Percentiles rank a stretch among this genome's conserved stretches.
These are phyloP conservation scores for Lentinula detonsa DNA, from an alignment of 768 basidiomycete genomes.

Conservation along the genomic window DNA sequence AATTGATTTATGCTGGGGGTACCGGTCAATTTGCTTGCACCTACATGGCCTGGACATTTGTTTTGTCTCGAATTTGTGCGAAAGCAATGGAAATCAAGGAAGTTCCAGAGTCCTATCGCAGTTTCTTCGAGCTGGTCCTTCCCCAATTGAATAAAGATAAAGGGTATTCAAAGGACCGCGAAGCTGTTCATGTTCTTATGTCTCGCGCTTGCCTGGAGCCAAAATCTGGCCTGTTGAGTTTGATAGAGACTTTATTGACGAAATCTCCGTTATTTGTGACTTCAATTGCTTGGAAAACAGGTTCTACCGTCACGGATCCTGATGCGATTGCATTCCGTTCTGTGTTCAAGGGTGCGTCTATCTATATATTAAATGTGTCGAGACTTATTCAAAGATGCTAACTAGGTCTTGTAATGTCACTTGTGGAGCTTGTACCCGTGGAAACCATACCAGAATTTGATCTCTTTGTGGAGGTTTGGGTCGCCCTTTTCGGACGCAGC, in stretches of 20 bases:
- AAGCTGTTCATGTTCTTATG: slow-evolving; percentile 54
- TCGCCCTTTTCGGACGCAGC: slow-evolving; percentile 73
- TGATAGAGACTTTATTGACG: slow-evolving; percentile 55
- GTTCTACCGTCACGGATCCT: slow-evolving; percentile 63
- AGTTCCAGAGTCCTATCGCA: slow-evolving; percentile 46
- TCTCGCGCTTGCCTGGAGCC: slow-evolving; percentile 48
- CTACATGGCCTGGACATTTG: slow-evolving; percentile 81
- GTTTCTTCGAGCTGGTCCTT: slow-evolving; percentile 50
- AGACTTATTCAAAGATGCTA: slow-evolving; percentile 3
- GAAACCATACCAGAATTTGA: slow-evolving; percentile 77
- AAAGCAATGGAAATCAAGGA: slow-evolving; percentile 41
- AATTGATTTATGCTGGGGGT: slow-evolving; percentile 52
- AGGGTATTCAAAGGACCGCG: slow-evolving; percentile 50
- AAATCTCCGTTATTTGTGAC: slow-evolving; percentile 75
- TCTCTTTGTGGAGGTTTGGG: slow-evolving; percentile 68
- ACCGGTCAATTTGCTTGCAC: slow-evolving; percentile 64
- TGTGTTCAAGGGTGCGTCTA: slow-evolving; percentile 68
- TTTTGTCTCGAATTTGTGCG: slow-evolving; percentile 58
- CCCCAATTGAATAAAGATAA: slow-evolving; percentile 29
- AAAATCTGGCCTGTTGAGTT: slow-evolving; percentile 53
- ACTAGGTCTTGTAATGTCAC: slow-evolving; percentile 70
- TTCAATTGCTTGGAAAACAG: slow-evolving; percentile 60
- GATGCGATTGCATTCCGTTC: slow-evolving; percentile 79
- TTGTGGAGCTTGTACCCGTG: slow-evolving; percentile 69
- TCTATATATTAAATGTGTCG: neutral